phyloP scores from a whole-genome alignment of 108 stramenopile genomes.

The Bacterosira constricta region DNA sequence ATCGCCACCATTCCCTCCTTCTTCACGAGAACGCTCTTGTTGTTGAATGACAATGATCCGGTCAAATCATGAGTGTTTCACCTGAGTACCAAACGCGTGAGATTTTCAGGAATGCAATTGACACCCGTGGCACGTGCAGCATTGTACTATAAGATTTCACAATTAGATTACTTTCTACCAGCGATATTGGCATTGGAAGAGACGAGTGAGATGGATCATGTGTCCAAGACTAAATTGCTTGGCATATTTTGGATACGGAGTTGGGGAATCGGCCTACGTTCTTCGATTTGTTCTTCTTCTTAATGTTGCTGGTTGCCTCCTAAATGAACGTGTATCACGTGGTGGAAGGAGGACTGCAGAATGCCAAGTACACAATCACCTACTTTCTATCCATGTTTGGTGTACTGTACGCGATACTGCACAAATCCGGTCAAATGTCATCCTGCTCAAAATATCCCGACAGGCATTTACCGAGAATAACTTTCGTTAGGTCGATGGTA shows the following conservation, averaged over 20 bases:
- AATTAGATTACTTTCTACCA: slow-evolving; percentile 43
- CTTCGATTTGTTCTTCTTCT: slow-evolving; percentile 37
- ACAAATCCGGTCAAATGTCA: slow-evolving; percentile 42
- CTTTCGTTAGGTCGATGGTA: slow-evolving; percentile 39
- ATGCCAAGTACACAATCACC: slow-evolving; percentile 18
- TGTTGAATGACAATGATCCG: slow-evolving; percentile 41
- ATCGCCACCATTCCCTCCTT: slow-evolving; percentile 35
- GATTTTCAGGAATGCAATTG: slow-evolving; percentile 40
- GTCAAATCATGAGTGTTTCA: slow-evolving; percentile 33
- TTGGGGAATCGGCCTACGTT: slow-evolving; percentile 31
- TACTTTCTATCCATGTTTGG: slow-evolving; percentile 38
- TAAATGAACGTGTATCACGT: slow-evolving; percentile 43
- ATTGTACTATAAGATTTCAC: slow-evolving; percentile 36
- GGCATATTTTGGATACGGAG: slow-evolving; percentile 42
- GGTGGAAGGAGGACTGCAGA: slow-evolving; percentile 27
- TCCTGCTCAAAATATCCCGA: slow-evolving; percentile 41
- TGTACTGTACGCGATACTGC: slow-evolving; percentile 35
- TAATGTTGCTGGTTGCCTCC: slow-evolving; percentile 33
- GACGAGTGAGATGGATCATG: slow-evolving; percentile 34
- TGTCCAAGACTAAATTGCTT: slow-evolving; percentile 39
- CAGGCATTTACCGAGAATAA: slow-evolving; percentile 42
- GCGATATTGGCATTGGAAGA: slow-evolving; percentile 45
- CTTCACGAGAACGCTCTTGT: slow-evolving; percentile 40
- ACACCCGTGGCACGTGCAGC: slow-evolving; percentile 20
- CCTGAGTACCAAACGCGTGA: slow-evolving; percentile 29